phyloP scores from a whole-genome alignment of 768 basidiomycete genomes.

The Calocybe indica region DNA sequence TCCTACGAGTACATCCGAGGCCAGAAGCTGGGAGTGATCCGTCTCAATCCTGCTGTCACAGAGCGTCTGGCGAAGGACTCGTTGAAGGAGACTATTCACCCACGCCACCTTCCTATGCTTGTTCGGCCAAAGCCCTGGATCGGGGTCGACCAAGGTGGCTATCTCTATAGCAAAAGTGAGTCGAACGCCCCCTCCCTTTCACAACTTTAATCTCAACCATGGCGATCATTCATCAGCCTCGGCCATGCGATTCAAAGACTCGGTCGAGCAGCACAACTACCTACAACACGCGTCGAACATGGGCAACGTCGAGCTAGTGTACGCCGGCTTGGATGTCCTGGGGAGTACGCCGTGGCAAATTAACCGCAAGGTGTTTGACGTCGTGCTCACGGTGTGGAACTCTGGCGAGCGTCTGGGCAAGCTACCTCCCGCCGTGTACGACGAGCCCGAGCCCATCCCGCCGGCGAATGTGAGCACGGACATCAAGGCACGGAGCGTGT shows the following conservation, averaged over 20 bases:
- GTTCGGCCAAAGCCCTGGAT: slow-evolving; percentile 88
- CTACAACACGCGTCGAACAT: slow-evolving; percentile 65
- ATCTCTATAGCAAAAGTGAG: slow-evolving; percentile 73
- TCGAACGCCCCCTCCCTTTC: slow-evolving; percentile 3
- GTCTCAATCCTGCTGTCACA: slow-evolving; percentile 75
- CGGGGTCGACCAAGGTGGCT: slow-evolving; percentile 70
- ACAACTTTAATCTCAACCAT: neutral
- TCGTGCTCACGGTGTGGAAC: slow-evolving; percentile 83
- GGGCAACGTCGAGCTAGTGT: slow-evolving; percentile 80
- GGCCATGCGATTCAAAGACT: slow-evolving; percentile 93
- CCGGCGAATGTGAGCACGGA: slow-evolving; percentile 40
- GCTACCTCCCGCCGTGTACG: slow-evolving; percentile 70
- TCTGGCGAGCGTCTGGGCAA: slow-evolving; percentile 75
- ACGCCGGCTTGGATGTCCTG: slow-evolving; percentile 84
- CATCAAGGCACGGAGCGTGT: slow-evolving; percentile 47
- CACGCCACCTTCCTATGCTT: slow-evolving; percentile 94
- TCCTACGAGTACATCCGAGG: slow-evolving; percentile 93
- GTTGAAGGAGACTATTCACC: slow-evolving; percentile 70
- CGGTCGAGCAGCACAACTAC: slow-evolving; percentile 75
- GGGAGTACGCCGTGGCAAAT: slow-evolving; percentile 88
- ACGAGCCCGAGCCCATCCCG: slow-evolving; percentile 57
- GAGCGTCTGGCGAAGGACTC: slow-evolving; percentile 74
- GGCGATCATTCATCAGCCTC: slow-evolving; percentile 31
- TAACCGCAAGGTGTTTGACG: slow-evolving; percentile 72
- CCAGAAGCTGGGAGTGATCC: slow-evolving; percentile 87